These are phyloP conservation scores for Backusella luteola DNA, from an alignment of 192 early-diverging fungal species.

Conservation along the genomic window DNA sequence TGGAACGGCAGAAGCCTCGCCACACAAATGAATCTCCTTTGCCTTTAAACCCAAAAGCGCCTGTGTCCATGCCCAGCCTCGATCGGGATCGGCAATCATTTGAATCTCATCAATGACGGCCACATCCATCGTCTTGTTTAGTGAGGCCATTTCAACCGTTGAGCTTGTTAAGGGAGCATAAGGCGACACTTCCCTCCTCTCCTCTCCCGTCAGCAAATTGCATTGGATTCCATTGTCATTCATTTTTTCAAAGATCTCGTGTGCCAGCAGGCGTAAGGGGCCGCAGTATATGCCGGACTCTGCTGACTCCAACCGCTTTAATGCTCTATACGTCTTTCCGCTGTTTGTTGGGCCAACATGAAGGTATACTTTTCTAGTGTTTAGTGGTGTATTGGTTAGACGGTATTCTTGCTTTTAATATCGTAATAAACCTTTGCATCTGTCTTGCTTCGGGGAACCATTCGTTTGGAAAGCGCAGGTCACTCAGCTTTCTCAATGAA, in stretches of 20 bases:
- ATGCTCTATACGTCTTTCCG: constrained; percentile 91
- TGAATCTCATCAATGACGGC: constrained; percentile 98
- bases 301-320: constrained; percentile 65
- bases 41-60: constrained; percentile 81
- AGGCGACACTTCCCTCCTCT: constrained; percentile 56
- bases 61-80: constrained; percentile 97
- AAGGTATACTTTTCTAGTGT: constrained; percentile 73
- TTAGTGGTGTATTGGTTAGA: neutral
- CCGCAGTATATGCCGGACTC: constrained; percentile 81
- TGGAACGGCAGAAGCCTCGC: constrained; percentile 83
- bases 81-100: constrained; percentile 80
- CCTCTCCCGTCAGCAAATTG: constrained; percentile 91
- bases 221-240: constrained; percentile 73
- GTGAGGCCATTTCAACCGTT: constrained; percentile 90
- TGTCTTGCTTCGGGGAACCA: constrained; percentile 74
- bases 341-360: constrained; percentile 98
- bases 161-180: constrained; percentile 58
- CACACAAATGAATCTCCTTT: constrained; percentile 88
- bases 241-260: constrained; percentile 90
- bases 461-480: constrained; percentile 78
- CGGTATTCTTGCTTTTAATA: neutral
- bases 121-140: constrained; percentile 59
- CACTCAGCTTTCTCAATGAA: constrained; percentile 62
- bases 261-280: constrained; percentile 87
- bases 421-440: constrained; percentile 58